A percentile compares a stretch with the other conserved stretches of the same genome.
Conservation (phyloP, 139 green algal genomes). For the Edaphochlamys debaryana region DNA sequence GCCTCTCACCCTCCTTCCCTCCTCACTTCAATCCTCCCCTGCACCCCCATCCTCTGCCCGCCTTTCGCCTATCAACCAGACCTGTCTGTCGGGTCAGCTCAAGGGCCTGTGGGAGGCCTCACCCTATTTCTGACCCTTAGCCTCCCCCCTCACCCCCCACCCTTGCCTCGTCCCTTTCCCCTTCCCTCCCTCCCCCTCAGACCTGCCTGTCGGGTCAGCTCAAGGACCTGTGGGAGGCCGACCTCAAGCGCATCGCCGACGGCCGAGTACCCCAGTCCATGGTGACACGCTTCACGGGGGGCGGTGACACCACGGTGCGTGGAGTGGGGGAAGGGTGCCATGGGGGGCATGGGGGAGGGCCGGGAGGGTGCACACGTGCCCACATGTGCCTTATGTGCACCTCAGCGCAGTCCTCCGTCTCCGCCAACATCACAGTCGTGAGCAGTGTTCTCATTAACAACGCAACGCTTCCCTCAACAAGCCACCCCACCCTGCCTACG, state of each 20-base stretch:
- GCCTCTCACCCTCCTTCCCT: too few species aligned
- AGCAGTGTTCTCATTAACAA: too few species aligned
- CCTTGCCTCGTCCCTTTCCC: background rate
- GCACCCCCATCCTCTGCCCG: background rate
- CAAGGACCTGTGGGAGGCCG: conserved; percentile 63
- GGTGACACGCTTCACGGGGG: conserved; percentile 65
- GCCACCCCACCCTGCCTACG: too few species aligned
- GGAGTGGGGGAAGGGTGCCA: too few species aligned
- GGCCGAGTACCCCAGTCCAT: conserved; percentile 74
- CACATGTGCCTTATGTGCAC: too few species aligned
- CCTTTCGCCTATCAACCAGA: conserved; percentile 25
- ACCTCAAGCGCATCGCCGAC: conserved; percentile 53
- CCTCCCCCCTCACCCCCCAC: too few species aligned
- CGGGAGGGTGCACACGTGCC: too few species aligned
- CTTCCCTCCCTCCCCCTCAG: background rate
- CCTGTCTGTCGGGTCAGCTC: conserved; percentile 79
- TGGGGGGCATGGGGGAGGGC: too few species aligned
- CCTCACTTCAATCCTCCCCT: background rate
- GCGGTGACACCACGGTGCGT: conserved; percentile 48
- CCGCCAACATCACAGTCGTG: too few species aligned
- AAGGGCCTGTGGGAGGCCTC: conserved; percentile 60
- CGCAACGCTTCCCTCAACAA: too few species aligned
- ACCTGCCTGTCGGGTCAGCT: conserved; percentile 80
- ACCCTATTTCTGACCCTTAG: too few species aligned
- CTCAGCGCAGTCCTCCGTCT: too few species aligned